A percentile compares a stretch with the other conserved stretches of the same genome.
Evolutionary conservation across 352 stramenopile species (phyloP).

Genomic region (Pseudoperonospora humuli): DNA sequence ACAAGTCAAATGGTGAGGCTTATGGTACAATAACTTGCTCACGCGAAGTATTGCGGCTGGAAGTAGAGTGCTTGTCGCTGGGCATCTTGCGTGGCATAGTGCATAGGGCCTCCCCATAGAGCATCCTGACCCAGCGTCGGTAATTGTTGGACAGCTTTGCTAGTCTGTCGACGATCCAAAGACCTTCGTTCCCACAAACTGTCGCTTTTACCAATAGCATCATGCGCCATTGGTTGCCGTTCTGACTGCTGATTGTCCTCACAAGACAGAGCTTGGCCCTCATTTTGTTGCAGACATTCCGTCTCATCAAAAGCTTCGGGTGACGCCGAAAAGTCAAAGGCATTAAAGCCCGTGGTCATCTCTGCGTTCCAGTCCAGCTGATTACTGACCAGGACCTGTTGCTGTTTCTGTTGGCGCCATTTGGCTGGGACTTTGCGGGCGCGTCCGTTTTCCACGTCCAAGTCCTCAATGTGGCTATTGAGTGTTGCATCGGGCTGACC

Average conservation of each 20-base stretch:
- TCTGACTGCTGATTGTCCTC: conserved; percentile 12
- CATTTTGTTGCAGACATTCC: conserved; percentile 2
- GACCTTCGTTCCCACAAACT: conserved; percentile 37
- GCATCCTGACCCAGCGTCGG: conserved; percentile 35
- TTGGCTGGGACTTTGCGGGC: conserved; percentile 32
- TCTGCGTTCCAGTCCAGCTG: conserved; percentile 16
- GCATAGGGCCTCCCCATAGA: conserved; percentile 27
- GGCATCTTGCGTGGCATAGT: conserved; percentile 19
- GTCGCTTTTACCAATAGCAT: conserved; percentile 2
- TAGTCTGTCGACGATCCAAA: not conserved
- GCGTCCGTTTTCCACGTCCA: conserved; percentile 28
- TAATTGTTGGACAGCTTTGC: conserved; percentile 5
- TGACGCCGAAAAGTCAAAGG: conserved; percentile 38
- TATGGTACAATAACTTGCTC: conserved; percentile 26
- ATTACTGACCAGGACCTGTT: conserved; percentile 12
- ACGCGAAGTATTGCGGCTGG: conserved; percentile 29
- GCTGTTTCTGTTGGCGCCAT: conserved; percentile 20
- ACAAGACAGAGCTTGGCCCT: conserved; percentile 5
- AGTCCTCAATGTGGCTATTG: conserved; percentile 13
- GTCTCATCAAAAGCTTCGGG: conserved; percentile 32
- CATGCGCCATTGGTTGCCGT: not conserved
- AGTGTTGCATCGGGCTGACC: conserved; percentile 7
- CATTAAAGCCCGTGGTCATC: conserved; percentile 27
- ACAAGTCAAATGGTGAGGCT: no score
- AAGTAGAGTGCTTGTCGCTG: conserved; percentile 22